Conservation (phyloP, 2,329 filamentous ascomycete species). For the Metarhizium sp. region DNA sequence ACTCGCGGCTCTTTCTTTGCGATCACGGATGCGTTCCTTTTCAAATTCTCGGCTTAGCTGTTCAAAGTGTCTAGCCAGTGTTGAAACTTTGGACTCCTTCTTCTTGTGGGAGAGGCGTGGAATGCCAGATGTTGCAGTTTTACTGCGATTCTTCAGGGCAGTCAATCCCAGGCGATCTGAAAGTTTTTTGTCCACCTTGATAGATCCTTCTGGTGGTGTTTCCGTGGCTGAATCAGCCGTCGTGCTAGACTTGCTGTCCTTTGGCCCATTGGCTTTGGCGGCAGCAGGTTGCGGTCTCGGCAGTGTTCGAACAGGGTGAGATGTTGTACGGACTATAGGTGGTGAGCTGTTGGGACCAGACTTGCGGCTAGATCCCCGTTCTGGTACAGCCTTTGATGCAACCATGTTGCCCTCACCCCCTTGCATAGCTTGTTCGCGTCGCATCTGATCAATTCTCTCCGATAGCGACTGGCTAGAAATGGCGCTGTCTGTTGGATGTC, state of each 20-base stretch:
- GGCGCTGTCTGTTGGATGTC: conserved; percentile 11
- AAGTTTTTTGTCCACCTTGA: conserved; percentile 63
- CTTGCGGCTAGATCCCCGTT: conserved; percentile 34
- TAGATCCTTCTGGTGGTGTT: conserved; percentile 25
- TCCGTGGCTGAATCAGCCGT: conserved; percentile 13
- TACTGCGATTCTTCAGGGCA: conserved; percentile 51
- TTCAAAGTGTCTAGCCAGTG: conserved; percentile 91
- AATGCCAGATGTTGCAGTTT: conserved; percentile 64
- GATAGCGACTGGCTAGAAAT: conserved; percentile 21
- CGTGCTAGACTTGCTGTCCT: conserved; percentile 22
- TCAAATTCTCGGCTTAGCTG: conserved; percentile 95
- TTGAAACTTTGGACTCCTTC: conserved; percentile 72
- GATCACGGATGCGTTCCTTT: conserved; percentile 81
- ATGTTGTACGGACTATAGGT: conserved; percentile 43
- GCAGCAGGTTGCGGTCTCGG: conserved; percentile 36
- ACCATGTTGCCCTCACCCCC: conserved; percentile 16
- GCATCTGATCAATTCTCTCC: conserved; percentile 42
- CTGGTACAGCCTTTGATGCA: conserved; percentile 16
- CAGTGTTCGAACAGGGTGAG: conserved; percentile 39
- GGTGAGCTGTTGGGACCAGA: conserved; percentile 37
- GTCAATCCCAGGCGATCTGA: conserved; percentile 61
- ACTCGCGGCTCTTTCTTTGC: conserved; percentile 70
- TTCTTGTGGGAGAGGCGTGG: conserved; percentile 75
- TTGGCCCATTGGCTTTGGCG: conserved; percentile 29
- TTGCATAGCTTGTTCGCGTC: conserved; percentile 33